Percentiles rank a stretch among this genome's conserved stretches.
Conservation (phyloP, 2,329 filamentous ascomycete genomes). For the Colletotrichum filicis region DNA sequence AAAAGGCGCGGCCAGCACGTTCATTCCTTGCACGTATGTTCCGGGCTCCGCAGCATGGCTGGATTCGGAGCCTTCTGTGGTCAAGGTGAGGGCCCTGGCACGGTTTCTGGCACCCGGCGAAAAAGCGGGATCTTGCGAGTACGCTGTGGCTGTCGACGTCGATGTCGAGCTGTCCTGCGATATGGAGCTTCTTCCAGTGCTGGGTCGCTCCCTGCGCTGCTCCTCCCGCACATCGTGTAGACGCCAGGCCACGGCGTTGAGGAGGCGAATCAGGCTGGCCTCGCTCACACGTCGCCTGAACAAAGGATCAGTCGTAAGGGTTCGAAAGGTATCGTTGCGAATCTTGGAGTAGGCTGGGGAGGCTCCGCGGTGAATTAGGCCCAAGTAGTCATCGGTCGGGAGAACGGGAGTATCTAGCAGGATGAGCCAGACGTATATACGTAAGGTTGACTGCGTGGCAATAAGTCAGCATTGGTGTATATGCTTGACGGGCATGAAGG, state of each 20-base stretch:
- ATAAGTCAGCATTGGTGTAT: neutral
- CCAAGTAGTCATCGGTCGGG: conserved; percentile 87
- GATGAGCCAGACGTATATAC: conserved; percentile 97
- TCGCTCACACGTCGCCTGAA: conserved; percentile 96
- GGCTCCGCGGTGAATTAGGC: conserved; percentile 89
- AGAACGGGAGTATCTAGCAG: conserved; percentile 89
- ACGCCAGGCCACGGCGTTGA: conserved; percentile 96
- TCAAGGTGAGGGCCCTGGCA: conserved; percentile 68
- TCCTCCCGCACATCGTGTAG: conserved; percentile 81
- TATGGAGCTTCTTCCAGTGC: conserved; percentile 50
- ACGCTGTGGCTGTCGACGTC: conserved; percentile 44
- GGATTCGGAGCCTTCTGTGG: conserved; percentile 66
- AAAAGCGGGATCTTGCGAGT: conserved; percentile 52
- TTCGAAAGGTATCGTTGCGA: conserved; percentile 97
- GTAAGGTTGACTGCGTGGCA: conserved; percentile 77
- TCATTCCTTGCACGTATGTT: conserved; percentile 98
- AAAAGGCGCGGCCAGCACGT: conserved; percentile 95
- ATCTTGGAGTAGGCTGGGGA: conserved; percentile 98
- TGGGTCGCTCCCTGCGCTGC: conserved; percentile 49
- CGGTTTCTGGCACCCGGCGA: conserved; percentile 61
- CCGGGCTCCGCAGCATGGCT: conserved; percentile 72
- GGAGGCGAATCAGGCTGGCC: conserved; percentile 90
- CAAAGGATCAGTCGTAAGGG: conserved; percentile 94
- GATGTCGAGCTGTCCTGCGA: conserved; percentile 40
- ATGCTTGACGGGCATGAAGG: neutral